These are phyloP conservation scores for Elaeagnus macrophylla DNA, from an alignment of 306 rosid species.

Conservation along the genomic window DNA sequence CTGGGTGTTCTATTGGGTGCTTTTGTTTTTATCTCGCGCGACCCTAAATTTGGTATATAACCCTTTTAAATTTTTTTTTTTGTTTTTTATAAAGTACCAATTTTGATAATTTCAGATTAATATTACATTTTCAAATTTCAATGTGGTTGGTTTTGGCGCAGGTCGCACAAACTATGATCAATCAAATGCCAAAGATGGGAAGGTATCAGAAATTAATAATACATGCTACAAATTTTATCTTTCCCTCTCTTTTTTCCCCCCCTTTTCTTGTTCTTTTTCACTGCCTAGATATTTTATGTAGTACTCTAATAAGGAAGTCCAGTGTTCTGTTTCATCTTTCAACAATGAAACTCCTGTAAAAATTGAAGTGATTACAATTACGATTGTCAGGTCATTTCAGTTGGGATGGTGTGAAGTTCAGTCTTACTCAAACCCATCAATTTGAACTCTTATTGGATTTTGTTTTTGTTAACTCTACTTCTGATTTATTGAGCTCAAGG, in stretches of 20 bases:
- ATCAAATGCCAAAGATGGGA: slow-evolving; percentile 23
- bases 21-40: slow-evolving; percentile 34
- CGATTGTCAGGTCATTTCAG: too few relatives aligned
- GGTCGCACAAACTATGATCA: slow-evolving; percentile 30
- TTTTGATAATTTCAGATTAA: neutral
- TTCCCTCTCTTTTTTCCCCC: neutral
- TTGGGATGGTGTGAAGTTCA: too few relatives aligned
- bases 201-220: slow-evolving; percentile 24
- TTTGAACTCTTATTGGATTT: too few relatives aligned
- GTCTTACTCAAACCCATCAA: too few relatives aligned
- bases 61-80: neutral
- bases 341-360: neutral
- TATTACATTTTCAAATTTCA: neutral
- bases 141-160: slow-evolving; percentile 17
- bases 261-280: neutral
- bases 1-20: slow-evolving; percentile 37
- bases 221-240: neutral
- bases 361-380: neutral
- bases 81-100: neutral
- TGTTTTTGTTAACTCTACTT: too few relatives aligned
- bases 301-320: neutral
- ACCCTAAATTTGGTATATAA: slow-evolving; percentile 32
- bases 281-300: neutral
- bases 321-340: neutral
- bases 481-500: too few relatives aligned